A percentile compares a stretch with the other conserved stretches of the same genome.
Conservation (phyloP, 2,329 filamentous ascomycete genomes). For the Arthrobotrys musiformis region DNA sequence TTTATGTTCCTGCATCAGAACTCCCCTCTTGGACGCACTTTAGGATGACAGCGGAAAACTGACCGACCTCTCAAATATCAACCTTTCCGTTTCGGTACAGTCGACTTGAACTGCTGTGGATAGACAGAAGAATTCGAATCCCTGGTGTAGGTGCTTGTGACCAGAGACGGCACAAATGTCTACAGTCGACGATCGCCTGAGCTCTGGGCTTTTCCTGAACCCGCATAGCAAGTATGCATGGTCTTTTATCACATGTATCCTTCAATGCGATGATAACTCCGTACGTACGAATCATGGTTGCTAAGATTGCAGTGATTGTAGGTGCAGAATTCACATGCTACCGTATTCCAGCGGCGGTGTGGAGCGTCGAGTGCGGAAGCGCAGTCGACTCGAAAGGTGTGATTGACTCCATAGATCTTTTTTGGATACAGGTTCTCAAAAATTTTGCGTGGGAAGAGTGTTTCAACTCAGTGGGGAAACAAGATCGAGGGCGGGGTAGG, state of each 20-base stretch:
- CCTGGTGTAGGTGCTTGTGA: slow-evolving; percentile 9
- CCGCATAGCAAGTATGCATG: slow-evolving; percentile 13
- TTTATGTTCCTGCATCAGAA: slow-evolving; percentile 10
- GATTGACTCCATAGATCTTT: background rate
- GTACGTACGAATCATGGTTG: background rate
- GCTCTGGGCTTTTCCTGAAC: slow-evolving; percentile 6
- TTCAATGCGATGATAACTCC: slow-evolving; percentile 7
- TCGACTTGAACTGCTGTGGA: background rate
- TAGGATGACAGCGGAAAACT: background rate
- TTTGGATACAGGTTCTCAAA: slow-evolving; percentile 4
- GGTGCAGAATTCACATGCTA: slow-evolving; percentile 39
- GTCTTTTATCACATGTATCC: slow-evolving; percentile 7
- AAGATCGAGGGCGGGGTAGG: slow-evolving; percentile 19
- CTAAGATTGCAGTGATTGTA: slow-evolving; percentile 5
- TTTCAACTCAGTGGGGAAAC: slow-evolving; percentile 21
- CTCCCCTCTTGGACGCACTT: background rate
- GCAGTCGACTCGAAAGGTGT: background rate
- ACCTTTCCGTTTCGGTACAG: background rate
- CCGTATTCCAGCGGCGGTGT: slow-evolving; percentile 1
- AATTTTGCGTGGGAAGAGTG: slow-evolving; percentile 14
- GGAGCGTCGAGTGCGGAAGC: background rate
- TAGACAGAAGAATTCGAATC: background rate
- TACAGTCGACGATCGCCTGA: slow-evolving; percentile 6
- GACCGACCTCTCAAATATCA: background rate
- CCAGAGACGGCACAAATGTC: slow-evolving; percentile 7